Evolutionary conservation across 1,139 yeast genomes (phyloP).

Genomic region (Yamadazyma pseudoaaseri): DNA sequence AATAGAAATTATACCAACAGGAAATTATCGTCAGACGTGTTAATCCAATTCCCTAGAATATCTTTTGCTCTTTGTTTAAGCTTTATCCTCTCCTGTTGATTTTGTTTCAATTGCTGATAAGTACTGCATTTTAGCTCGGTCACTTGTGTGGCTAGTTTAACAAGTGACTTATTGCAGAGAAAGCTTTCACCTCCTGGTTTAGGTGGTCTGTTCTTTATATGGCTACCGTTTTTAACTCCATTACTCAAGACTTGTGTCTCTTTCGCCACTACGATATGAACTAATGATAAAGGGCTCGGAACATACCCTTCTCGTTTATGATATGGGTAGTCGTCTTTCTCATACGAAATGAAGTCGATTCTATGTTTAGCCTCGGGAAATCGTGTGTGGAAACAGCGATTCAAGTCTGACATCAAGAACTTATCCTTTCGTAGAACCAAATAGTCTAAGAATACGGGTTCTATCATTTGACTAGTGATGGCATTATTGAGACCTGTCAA

Average conservation of each 20-base stretch:
- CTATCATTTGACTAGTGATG: constrained; percentile 42
- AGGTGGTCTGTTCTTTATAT: constrained; percentile 43
- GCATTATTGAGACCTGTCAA: constrained; percentile 57
- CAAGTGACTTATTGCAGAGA: constrained; percentile 32
- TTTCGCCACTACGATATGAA: constrained; percentile 26
- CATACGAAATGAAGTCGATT: constrained; percentile 22
- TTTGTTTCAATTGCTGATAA: constrained; percentile 29
- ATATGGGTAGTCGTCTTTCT: constrained; percentile 23
- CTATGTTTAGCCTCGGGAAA: constrained; percentile 17
- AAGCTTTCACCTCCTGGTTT: constrained; percentile 45
- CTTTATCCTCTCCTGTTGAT: constrained; percentile 20
- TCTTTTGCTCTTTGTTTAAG: constrained; percentile 23
- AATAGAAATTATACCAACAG: neutral
- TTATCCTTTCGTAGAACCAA: constrained; percentile 51
- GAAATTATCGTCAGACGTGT: constrained; percentile 34
- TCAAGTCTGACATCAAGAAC: constrained; percentile 32
- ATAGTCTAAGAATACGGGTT: constrained; percentile 45
- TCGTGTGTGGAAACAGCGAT: constrained; percentile 51
- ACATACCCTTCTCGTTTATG: constrained; percentile 20
- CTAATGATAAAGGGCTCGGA: constrained; percentile 39
- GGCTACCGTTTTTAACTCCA: constrained; percentile 55
- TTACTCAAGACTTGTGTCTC: constrained; percentile 46
- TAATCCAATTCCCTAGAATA: constrained; percentile 30
- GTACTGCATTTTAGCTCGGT: constrained; percentile 8
- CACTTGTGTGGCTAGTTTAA: constrained; percentile 13